These are phyloP conservation scores for Quercus glauca DNA, from an alignment of 306 rosid genomes.

Conservation along the genomic window DNA sequence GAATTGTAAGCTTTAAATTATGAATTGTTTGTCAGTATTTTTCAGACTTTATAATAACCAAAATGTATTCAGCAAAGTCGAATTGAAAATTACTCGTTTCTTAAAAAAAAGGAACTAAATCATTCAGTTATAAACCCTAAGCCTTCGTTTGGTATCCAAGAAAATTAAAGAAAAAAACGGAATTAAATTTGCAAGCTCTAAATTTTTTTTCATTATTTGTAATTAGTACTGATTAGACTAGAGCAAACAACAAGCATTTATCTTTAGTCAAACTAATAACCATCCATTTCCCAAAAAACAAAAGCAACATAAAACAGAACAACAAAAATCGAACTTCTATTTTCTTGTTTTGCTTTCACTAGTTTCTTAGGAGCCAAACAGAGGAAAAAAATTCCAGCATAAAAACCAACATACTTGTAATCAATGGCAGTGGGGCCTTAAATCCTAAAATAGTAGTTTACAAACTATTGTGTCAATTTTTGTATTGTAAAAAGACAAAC, in stretches of 20 bases:
- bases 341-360: neutral
- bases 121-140: no score
- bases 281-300: neutral
- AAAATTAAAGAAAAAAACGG: neutral
- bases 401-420: constrained; percentile 47
- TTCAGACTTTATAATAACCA: no score
- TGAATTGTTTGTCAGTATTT: no score
- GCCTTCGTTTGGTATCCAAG: no score
- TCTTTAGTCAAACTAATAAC: neutral
- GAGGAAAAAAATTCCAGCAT: neutral
- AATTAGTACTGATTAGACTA: neutral
- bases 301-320: neutral
- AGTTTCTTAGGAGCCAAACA: neutral
- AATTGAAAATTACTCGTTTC: no score
- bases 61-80: no score
- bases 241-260: neutral
- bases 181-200: neutral
- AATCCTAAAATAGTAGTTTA: no score
- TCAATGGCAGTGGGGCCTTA: constrained; percentile 33
- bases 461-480: no score
- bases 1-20: no score
- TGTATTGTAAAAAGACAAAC: no score
- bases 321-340: neutral
- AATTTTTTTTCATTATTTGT: neutral
- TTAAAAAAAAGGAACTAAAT: no score